A percentile compares a stretch with the other conserved stretches of the same genome.
Evolutionary conservation across 768 basidiomycete species (phyloP).

Genomic region (Rubroboletus satanas): DNA sequence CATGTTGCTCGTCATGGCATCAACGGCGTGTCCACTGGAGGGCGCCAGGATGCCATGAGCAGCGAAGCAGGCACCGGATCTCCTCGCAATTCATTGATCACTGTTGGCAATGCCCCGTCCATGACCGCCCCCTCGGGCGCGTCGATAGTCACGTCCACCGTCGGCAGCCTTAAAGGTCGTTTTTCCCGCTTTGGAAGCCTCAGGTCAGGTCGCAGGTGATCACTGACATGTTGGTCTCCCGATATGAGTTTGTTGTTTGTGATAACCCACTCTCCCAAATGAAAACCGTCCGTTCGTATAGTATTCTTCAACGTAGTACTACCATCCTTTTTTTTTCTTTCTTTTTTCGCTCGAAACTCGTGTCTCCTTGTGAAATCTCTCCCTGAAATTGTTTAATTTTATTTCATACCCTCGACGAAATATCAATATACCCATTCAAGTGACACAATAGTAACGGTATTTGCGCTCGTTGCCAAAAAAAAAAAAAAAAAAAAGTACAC

Average conservation of each 20-base stretch:
- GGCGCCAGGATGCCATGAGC: conserved; percentile 47
- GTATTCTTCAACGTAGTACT: not conserved
- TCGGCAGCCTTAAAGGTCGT: conserved; percentile 67
- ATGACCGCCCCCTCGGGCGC: conserved; percentile 41
- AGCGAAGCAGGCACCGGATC: conserved; percentile 48
- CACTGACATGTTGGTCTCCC: not conserved
- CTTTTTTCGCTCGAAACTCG: not conserved
- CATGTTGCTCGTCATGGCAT: conserved; percentile 81
- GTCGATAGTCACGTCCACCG: conserved; percentile 60
- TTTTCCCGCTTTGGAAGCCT: conserved; percentile 76
- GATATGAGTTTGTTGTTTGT: not conserved
- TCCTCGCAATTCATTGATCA: conserved; percentile 71
- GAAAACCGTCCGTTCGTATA: conserved; percentile 2
- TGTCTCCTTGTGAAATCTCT: conserved; percentile 3
- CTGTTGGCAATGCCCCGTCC: conserved; percentile 52
- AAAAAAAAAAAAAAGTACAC: conserved; percentile 4
- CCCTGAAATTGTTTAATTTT: conserved; percentile 6
- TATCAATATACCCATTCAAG: conserved; percentile 17
- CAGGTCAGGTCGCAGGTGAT: conserved; percentile 44
- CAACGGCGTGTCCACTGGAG: conserved; percentile 75
- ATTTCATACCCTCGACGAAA: conserved; percentile 20
- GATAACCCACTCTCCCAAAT: not conserved
- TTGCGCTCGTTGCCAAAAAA: conserved; percentile 3
- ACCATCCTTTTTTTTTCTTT: not conserved
- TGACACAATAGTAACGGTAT: conserved; percentile 10